phyloP scores from a whole-genome alignment of 2,329 filamentous ascomycete species.

The Pestalotiopsis sp. region DNA sequence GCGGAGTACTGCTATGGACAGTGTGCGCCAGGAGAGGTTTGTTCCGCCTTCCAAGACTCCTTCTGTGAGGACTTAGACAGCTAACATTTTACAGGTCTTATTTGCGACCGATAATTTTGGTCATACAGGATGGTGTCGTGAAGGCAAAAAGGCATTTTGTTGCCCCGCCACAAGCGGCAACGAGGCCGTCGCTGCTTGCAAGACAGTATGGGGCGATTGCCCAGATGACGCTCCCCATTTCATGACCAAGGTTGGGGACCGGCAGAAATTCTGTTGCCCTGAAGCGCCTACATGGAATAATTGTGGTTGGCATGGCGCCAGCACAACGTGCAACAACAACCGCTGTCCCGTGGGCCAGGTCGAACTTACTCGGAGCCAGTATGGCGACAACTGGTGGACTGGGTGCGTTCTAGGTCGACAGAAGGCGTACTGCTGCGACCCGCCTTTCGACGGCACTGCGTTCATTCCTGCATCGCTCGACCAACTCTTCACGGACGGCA shows the following conservation, averaged over 20 bases:
- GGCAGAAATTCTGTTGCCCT: background rate
- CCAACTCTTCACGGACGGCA: background rate
- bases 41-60: background rate
- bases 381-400: background rate
- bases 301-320: background rate
- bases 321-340: background rate
- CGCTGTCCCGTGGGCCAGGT: background rate
- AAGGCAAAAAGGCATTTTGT: background rate
- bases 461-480: background rate
- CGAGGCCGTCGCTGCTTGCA: background rate
- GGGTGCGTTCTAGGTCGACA: background rate
- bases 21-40: background rate
- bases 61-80: background rate
- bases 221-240: background rate
- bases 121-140: background rate
- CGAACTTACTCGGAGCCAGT: background rate
- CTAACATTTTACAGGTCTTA: background rate
- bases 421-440: background rate
- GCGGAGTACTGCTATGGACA: background rate
- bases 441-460: background rate
- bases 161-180: background rate
- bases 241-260: background rate
- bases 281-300: background rate
- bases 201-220: background rate
- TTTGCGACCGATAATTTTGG: background rate